Evolutionary conservation across 2,329 filamentous ascomycete genomes (phyloP).

Genomic region (Lecanicillium sp.): DNA sequence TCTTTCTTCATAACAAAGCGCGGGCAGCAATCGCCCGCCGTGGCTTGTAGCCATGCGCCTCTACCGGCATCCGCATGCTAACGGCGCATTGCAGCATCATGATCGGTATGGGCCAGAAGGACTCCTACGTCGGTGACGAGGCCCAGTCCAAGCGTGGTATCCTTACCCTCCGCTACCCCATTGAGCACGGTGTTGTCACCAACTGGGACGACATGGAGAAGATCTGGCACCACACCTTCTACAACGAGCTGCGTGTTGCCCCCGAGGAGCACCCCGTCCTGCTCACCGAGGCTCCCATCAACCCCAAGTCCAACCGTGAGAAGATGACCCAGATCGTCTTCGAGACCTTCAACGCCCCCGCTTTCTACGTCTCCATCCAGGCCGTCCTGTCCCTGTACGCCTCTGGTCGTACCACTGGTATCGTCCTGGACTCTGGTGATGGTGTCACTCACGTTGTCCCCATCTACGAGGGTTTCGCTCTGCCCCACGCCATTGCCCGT

Average conservation of each 20-base stretch:
- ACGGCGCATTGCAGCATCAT: conserved; percentile 67
- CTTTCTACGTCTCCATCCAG: conserved; percentile 99
- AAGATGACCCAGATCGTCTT: conserved; percentile 99
- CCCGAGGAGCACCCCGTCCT: conserved; percentile 99
- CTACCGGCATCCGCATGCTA: background rate
- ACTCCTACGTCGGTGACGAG: conserved; percentile 99
- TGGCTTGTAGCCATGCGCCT: background rate
- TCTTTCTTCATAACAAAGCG: conserved; percentile 1
- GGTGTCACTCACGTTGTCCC: conserved; percentile 99
- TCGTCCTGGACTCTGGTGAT: conserved; percentile 99
- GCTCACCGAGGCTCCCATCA: conserved; percentile 98
- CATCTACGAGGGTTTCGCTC: conserved; percentile 99
- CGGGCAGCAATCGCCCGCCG: background rate
- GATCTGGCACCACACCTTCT: conserved; percentile 99
- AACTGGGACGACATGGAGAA: conserved; percentile 99
- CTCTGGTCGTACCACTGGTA: conserved; percentile 99
- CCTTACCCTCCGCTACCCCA: conserved; percentile 97
- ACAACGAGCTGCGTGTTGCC: conserved; percentile 99
- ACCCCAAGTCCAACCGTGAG: conserved; percentile 99
- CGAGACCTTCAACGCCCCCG: conserved; percentile 99
- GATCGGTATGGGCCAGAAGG: conserved; percentile 99
- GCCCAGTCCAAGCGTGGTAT: conserved; percentile 99
- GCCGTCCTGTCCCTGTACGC: conserved; percentile 98
- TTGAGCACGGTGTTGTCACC: conserved; percentile 99
- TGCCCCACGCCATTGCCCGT: conserved; percentile 99